A percentile compares a stretch with the other conserved stretches of the same genome.
Conservation (phyloP, 257 asterid species). For the Nicotiana tomentosiformis region DNA sequence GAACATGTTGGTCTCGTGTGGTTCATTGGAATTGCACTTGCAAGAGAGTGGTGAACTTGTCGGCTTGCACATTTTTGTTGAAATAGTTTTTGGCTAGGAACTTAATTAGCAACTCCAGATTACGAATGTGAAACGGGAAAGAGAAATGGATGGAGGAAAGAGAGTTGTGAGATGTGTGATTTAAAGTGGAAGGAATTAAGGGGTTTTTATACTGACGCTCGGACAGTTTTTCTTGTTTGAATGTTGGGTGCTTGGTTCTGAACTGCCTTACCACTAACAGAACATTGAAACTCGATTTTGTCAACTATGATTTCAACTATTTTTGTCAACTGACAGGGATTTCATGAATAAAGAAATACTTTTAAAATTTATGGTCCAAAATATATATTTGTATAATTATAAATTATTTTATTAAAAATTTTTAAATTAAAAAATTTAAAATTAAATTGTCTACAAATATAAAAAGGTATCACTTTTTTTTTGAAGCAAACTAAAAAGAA, state of each 20-base stretch:
- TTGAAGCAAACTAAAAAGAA: background rate
- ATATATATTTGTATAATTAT: background rate
- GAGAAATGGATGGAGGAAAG: background rate
- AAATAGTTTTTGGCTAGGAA: background rate
- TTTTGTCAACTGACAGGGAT: too few species aligned
- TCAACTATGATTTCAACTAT: background rate
- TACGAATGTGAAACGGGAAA: background rate
- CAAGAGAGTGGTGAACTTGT: background rate
- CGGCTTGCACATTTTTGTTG: conserved; percentile 7
- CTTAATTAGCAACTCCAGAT: background rate
- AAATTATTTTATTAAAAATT: background rate
- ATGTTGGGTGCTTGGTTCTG: background rate
- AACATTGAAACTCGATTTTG: background rate
- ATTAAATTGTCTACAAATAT: too few species aligned
- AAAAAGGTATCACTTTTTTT: too few species aligned
- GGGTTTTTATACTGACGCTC: background rate
- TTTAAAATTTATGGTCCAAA: background rate
- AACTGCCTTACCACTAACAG: background rate
- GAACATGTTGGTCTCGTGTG: conserved; percentile 12
- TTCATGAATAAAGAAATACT: background rate
- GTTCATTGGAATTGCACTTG: conserved; percentile 1
- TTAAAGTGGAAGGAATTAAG: background rate
- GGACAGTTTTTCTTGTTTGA: background rate
- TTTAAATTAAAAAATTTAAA: background rate
- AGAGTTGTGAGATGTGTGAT: background rate